A percentile compares a stretch with the other conserved stretches of the same genome.
phyloP scores from a whole-genome alignment of 2,329 filamentous ascomycete genomes.

The Ophiostoma angusticollis region DNA sequence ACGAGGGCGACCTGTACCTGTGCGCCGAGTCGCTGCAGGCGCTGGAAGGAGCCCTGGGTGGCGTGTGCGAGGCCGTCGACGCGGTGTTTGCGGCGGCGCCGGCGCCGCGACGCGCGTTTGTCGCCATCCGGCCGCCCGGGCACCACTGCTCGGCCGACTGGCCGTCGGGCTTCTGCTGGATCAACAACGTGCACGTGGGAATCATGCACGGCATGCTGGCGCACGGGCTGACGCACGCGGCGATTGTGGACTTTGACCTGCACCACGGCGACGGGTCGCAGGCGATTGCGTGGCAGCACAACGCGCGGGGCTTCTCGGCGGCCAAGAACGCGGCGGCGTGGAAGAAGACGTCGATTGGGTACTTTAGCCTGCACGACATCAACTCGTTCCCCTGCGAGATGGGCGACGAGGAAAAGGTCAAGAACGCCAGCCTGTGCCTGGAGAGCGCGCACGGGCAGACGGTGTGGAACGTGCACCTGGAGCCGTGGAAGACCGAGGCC shows the following conservation, averaged over 20 bases:
- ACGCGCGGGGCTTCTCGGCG: constrained; percentile 50
- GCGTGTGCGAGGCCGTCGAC: constrained; percentile 87
- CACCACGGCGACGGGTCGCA: constrained; percentile 96
- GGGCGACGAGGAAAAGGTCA: constrained; percentile 87
- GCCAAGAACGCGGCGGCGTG: constrained; percentile 59
- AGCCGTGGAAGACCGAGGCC: constrained; percentile 67
- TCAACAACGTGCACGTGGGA: constrained; percentile 96
- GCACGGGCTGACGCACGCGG: constrained; percentile 83
- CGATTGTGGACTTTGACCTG: constrained; percentile 83
- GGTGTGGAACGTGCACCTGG: constrained; percentile 91
- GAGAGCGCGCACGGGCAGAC: constrained; percentile 89
- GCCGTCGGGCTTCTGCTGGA: constrained; percentile 94
- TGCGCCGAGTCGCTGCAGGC: constrained; percentile 76
- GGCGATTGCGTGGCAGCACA: constrained; percentile 83
- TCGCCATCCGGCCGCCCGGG: constrained; percentile 82
- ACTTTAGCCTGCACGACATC: constrained; percentile 95
- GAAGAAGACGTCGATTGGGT: constrained; percentile 82
- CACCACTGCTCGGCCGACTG: constrained; percentile 86
- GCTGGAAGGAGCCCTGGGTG: constrained; percentile 81
- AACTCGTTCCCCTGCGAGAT: constrained; percentile 95
- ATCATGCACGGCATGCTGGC: constrained; percentile 79
- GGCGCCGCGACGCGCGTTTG: constrained; percentile 60
- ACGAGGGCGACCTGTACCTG: constrained; percentile 84
- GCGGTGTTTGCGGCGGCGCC: constrained; percentile 48
- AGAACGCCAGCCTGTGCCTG: constrained; percentile 85